Percentiles rank a stretch among this genome's conserved stretches.
Evolutionary conservation across 1,139 yeast genomes (phyloP).

Genomic region (Pichia sp.): DNA sequence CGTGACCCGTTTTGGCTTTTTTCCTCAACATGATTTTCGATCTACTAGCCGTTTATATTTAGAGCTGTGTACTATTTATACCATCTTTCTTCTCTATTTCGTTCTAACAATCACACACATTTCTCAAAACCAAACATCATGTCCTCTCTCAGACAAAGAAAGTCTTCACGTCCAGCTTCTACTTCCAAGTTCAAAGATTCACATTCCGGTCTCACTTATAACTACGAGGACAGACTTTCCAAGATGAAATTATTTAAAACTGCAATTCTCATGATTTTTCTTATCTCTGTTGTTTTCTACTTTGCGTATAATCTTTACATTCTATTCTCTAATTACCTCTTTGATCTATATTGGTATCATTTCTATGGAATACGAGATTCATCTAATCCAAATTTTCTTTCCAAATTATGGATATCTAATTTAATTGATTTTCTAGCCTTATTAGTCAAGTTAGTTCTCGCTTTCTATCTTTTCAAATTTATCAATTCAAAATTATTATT

Average conservation of each 20-base stretch:
- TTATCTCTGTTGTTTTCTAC: background rate
- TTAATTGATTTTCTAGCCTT: constrained; percentile 14
- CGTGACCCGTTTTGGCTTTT: too few relatives aligned
- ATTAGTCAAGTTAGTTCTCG: constrained; percentile 14
- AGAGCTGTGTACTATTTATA: too few relatives aligned
- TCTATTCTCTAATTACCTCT: constrained; percentile 1
- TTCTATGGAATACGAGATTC: constrained; percentile 3
- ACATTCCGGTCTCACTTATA: constrained; percentile 8
- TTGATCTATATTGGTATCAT: constrained; percentile 13
- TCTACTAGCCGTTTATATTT: too few relatives aligned
- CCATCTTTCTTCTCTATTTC: too few relatives aligned
- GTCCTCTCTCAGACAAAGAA: background rate
- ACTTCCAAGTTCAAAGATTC: constrained; percentile 6
- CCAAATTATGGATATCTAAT: constrained; percentile 4
- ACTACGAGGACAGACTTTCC: constrained; percentile 12
- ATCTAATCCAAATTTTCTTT: constrained; percentile 3
- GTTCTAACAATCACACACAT: too few relatives aligned
- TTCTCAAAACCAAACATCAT: too few relatives aligned
- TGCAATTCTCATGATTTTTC: constrained; percentile 4
- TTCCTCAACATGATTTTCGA: too few relatives aligned
- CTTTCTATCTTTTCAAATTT: constrained; percentile 16
- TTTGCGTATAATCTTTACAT: constrained; percentile 5
- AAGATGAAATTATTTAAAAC: constrained; percentile 9
- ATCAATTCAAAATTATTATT: constrained; percentile 22
- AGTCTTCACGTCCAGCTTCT: constrained; percentile 1